These are phyloP conservation scores for Dendrocalamus sinicus DNA, from an alignment of 176 grass and related monocot species.

Conservation along the genomic window DNA sequence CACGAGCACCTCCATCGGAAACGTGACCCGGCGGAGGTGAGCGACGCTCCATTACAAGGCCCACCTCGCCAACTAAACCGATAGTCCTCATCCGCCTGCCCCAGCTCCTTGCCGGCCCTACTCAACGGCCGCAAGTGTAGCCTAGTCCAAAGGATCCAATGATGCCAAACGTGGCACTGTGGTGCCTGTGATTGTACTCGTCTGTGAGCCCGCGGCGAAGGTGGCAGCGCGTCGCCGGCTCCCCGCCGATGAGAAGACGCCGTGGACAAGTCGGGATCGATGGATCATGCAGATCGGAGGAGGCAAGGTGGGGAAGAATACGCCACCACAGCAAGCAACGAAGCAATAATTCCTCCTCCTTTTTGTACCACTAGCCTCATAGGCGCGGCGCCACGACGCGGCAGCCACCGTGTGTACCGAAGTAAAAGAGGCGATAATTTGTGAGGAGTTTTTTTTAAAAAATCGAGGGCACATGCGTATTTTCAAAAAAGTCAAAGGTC, in stretches of 20 bases:
- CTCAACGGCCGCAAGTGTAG: conserved; percentile 26
- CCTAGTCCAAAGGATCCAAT: not conserved
- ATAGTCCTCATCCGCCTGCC: not conserved
- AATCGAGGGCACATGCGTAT: no score
- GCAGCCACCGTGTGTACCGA: no score
- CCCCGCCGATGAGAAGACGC: not conserved
- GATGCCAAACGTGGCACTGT: conserved; percentile 18
- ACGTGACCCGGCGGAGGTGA: conserved; percentile 62
- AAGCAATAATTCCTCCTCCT: conserved; percentile 21
- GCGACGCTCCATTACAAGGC: conserved; percentile 56
- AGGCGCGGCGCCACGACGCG: no score
- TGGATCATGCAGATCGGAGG: not conserved
- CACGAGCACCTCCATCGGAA: conserved; percentile 67
- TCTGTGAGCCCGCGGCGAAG: not conserved
- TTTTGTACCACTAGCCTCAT: conserved; percentile 26
- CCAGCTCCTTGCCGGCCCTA: conserved; percentile 42
- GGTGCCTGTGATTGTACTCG: not conserved
- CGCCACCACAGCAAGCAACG: not conserved
- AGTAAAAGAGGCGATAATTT: no score
- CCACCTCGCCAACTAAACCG: not conserved
- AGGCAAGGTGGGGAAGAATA: not conserved
- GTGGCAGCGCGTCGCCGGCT: not conserved
- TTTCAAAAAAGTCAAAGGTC: no score
- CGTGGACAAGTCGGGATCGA: not conserved
- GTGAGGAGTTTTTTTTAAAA: no score